phyloP scores from a whole-genome alignment of 2,329 filamentous ascomycete species.

The Dothideomycetes sp. region DNA sequence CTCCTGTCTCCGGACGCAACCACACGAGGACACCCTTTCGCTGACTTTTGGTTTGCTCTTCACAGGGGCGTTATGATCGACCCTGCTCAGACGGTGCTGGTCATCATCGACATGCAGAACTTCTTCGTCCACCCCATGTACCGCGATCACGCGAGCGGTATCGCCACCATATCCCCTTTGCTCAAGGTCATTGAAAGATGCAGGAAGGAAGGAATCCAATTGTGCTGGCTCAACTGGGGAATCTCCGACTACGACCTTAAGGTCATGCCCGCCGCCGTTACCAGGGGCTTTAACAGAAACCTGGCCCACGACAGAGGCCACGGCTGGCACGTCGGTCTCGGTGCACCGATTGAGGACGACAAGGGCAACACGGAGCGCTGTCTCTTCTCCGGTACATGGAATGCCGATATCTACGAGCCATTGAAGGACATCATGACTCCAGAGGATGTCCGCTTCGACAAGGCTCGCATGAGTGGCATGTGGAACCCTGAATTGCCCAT shows the following conservation, averaged over 20 bases:
- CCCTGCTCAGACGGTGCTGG: constrained; percentile 26
- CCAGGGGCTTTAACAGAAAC: constrained; percentile 31
- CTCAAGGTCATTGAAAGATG: constrained; percentile 32
- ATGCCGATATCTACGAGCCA: constrained; percentile 34
- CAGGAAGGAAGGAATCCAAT: constrained; percentile 31
- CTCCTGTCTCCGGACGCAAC: no score
- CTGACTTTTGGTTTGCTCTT: not conserved
- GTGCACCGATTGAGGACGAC: constrained; percentile 28
- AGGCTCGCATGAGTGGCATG: constrained; percentile 34
- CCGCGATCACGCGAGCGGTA: constrained; percentile 23
- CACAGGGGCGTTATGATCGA: constrained; percentile 32
- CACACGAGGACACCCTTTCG: not conserved
- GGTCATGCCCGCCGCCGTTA: constrained; percentile 34
- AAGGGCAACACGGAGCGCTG: constrained; percentile 33
- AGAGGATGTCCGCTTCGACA: constrained; percentile 36
- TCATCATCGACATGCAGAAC: constrained; percentile 28
- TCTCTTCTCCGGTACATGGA: constrained; percentile 35
- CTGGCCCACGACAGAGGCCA: constrained; percentile 25
- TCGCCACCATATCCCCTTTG: constrained; percentile 29
- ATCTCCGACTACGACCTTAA: constrained; percentile 31
- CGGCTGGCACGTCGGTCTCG: constrained; percentile 34
- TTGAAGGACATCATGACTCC: constrained; percentile 29
- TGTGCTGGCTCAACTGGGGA: constrained; percentile 36
- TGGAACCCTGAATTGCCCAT: constrained; percentile 33
- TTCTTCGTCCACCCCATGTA: constrained; percentile 23